Evolutionary conservation across 192 early-diverging fungal genomes (phyloP), one percentile per base, ranked within the genome.

Genomic region (Coemansia sp.): DNA sequence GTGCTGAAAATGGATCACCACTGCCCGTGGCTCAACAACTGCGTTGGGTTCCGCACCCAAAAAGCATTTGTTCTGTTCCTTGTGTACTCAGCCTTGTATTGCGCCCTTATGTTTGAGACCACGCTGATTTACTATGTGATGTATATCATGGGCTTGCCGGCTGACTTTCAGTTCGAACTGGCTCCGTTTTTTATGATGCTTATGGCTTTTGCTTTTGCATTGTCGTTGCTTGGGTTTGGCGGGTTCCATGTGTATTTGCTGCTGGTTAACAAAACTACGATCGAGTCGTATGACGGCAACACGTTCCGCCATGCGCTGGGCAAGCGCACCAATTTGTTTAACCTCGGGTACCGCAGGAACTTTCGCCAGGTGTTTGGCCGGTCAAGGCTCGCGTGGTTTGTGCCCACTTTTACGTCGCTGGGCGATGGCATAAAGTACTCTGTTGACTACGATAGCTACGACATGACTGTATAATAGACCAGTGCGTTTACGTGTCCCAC

Each of bases 1-100:
- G 89, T 93, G n/a, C 65, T 93, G 55, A 86, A 83, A 63, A 89
- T 90, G 63, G 91, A 93, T 70, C 91, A 93, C 67, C 86, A 89
- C 64, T 88, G 91, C 32, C 89, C 89, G 10, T 93, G 91, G 91
- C 85, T 93, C 66, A 87, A 88, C 61, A 90, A 90, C 66, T 91
- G 90, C 58, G 88, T 93, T 27, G 91, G 91, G 2, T 86, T 87
- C 66, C 84, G 73, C 24, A 93, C 89, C 59, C 90, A 93, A 57
- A 85, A 90, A 58, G 84, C 85, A 22, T 93, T 93, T 63, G 11
- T 91, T 17, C 72, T 93, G 62, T 93, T 93, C 32, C 29, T 84
- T 4, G 22, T 41, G 14, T 80, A 79, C 58, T 6, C 60, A 9
- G 21, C 64, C 6, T 27, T 82, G 1, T 84, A 84, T 45, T 66